Evolutionary conservation across 495 filamentous ascomycete genomes (phyloP).

Genomic region (Patellaria atrata): DNA sequence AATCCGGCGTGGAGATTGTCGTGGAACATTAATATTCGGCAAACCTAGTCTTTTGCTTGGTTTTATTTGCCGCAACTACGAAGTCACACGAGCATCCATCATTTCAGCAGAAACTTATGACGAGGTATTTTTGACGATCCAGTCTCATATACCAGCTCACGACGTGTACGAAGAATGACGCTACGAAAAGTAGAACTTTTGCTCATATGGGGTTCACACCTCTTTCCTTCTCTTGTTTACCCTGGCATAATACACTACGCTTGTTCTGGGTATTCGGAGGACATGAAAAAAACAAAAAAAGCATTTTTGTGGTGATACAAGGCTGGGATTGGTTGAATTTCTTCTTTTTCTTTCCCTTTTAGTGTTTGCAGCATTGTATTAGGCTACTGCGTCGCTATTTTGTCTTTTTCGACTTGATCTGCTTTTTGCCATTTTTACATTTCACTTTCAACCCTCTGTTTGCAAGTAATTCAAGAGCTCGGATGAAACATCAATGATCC

Average conservation of each 20-base stretch:
- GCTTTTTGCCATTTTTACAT: too few relatives aligned
- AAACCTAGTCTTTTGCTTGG: too few relatives aligned
- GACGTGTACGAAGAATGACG: constrained; percentile 26
- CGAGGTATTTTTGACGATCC: neutral
- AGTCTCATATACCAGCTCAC: constrained; percentile 9
- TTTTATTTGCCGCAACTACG: too few relatives aligned
- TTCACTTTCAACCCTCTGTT: too few relatives aligned
- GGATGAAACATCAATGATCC: too few relatives aligned
- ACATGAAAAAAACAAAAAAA: too few relatives aligned
- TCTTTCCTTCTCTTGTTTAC: constrained; percentile 15
- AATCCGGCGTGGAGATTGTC: constrained; percentile 36
- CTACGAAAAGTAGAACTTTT: constrained; percentile 23
- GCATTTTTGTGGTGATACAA: too few relatives aligned
- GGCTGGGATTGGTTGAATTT: constrained; percentile 17
- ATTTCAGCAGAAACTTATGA: constrained; percentile 1
- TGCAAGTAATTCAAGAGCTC: too few relatives aligned
- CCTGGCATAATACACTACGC: too few relatives aligned
- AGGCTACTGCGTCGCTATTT: constrained; percentile 3
- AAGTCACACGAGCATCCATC: too few relatives aligned
- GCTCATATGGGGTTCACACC: constrained; percentile 16
- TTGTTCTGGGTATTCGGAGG: constrained; percentile 17
- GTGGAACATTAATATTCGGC: constrained; percentile 27
- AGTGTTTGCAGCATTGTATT: constrained; percentile 10
- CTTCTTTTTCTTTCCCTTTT: constrained; percentile 5
- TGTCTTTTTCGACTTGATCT: too few relatives aligned